Evolutionary conservation across 176 grass and related monocot species (phyloP), one percentile per base, ranked within the genome.

Genomic region (Typha latifolia): DNA sequence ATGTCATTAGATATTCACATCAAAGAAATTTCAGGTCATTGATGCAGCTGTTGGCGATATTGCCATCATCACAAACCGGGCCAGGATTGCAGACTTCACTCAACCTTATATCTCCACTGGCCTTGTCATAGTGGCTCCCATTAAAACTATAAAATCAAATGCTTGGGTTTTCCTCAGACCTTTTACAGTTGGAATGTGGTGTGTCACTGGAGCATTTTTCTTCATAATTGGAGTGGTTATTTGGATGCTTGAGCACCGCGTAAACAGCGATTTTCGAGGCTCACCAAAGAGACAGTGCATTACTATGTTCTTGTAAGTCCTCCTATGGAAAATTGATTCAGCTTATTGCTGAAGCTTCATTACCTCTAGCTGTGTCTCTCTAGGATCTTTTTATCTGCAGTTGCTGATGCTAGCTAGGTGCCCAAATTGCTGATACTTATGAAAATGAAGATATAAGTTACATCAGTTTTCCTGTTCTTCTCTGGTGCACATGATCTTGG

Each of bases 221-320:
- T 48, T 75, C n/a, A 47, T 75, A 32, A 57, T 75, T 66, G 73
- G 73, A 32, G 31, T 75, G 49, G 73, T 75, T 67, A 66, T 75
- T 53, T 75, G 73, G 73, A 12, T 75, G 32, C 73, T 75, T 47
- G 73, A 75, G 49, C 73, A 75, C 24, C 51, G 63, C 18, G 73
- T 67, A 43, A 75, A 75, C 21, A 67, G 13, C 32, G 73, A 32
- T 59, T 75, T 75, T 48, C 27, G 73, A 16, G 73, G 73, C 4
- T 3, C 73, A 61, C 73, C 63, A 10, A 67, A 56, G 31, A 49
- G 49, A 20, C 73, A 75, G 19, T 75, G 73, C 51, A 56, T 57
- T 24, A 75, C 63, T 48, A 66, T 75, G 49, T 66, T 67, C 13
- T 18, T 75, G 73, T 75, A 67, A 75, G 73, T 18, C 13, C 20